These are phyloP conservation scores for Ailanthus altissimus DNA, from an alignment of 345 rosid genomes.

Conservation along the genomic window DNA sequence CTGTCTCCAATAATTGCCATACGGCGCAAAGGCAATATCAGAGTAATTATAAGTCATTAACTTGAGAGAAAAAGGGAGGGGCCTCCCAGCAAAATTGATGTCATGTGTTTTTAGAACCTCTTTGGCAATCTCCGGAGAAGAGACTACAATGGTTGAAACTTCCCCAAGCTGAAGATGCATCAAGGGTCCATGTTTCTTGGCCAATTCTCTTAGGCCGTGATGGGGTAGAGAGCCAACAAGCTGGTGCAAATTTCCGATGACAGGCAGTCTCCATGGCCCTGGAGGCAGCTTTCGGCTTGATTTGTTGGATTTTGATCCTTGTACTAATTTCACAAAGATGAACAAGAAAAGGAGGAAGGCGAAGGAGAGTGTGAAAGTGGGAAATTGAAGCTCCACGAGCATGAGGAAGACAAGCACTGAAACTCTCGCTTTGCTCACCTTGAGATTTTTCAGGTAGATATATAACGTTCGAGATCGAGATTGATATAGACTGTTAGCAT, in stretches of 20 bases:
- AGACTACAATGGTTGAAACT: conserved; percentile 27
- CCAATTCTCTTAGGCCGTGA: conserved; percentile 14
- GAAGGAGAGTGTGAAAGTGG: neutral
- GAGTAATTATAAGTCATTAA: conserved; percentile 12
- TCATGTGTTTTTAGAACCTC: conserved; percentile 34
- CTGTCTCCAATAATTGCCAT: conserved; percentile 29
- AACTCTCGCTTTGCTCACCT: neutral
- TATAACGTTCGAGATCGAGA: no score
- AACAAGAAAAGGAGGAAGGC: neutral
- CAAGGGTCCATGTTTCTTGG: conserved; percentile 31
- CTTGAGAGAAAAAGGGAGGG: conserved; percentile 17
- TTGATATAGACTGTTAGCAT: no score
- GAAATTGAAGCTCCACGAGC: neutral
- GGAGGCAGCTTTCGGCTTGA: conserved; percentile 24
- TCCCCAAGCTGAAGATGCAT: conserved; percentile 37
- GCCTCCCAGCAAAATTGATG: conserved; percentile 30
- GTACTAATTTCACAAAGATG: neutral
- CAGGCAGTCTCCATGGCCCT: conserved; percentile 32
- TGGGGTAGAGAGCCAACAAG: conserved; percentile 17
- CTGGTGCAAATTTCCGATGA: conserved; percentile 37
- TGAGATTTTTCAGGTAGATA: no score
- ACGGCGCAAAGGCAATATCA: conserved; percentile 24
- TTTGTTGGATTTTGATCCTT: neutral
- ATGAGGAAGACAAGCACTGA: neutral
- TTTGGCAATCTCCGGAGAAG: conserved; percentile 31